phyloP scores from a whole-genome alignment of 2,329 filamentous ascomycete genomes.

The Scedosporium apiospermum region DNA sequence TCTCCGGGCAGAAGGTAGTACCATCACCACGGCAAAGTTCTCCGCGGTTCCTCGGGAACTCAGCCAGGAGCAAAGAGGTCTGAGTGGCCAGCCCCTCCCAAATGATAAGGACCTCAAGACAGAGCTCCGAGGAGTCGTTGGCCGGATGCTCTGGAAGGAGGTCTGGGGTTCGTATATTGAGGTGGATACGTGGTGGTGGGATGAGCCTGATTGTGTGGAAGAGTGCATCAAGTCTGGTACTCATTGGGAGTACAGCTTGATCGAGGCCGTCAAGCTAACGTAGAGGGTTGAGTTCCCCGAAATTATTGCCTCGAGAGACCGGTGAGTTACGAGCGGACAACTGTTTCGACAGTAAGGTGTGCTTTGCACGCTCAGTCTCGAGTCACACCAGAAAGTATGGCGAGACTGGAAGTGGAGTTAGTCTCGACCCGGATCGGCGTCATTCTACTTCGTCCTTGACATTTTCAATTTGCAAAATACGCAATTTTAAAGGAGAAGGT shows the following conservation, averaged over 20 bases:
- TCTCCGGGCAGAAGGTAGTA: constrained; percentile 37
- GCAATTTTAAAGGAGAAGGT: too few species aligned
- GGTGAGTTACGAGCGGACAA: too few species aligned
- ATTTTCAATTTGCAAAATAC: too few species aligned
- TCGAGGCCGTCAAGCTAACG: constrained; percentile 42
- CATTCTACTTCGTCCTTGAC: too few species aligned
- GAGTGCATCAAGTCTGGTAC: constrained; percentile 47
- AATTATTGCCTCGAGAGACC: neutral
- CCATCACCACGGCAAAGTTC: constrained; percentile 38
- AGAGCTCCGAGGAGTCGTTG: constrained; percentile 42
- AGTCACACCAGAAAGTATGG: too few species aligned
- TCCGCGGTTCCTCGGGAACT: constrained; percentile 30
- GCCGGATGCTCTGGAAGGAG: constrained; percentile 50
- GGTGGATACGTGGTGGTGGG: constrained; percentile 51
- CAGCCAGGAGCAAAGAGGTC: constrained; percentile 7
- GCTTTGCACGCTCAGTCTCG: too few species aligned
- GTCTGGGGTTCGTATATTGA: constrained; percentile 47
- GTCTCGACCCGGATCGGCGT: too few species aligned
- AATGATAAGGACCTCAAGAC: constrained; percentile 24
- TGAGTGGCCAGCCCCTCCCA: neutral
- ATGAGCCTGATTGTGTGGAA: constrained; percentile 41
- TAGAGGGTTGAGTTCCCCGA: constrained; percentile 5
- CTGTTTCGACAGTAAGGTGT: too few species aligned
- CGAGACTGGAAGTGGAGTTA: too few species aligned
- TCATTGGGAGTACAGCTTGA: constrained; percentile 48